Base-by-base conservation (phyloP, 2,329 filamentous ascomycete genomes). In the Zopfia rhizophila region DNA sequence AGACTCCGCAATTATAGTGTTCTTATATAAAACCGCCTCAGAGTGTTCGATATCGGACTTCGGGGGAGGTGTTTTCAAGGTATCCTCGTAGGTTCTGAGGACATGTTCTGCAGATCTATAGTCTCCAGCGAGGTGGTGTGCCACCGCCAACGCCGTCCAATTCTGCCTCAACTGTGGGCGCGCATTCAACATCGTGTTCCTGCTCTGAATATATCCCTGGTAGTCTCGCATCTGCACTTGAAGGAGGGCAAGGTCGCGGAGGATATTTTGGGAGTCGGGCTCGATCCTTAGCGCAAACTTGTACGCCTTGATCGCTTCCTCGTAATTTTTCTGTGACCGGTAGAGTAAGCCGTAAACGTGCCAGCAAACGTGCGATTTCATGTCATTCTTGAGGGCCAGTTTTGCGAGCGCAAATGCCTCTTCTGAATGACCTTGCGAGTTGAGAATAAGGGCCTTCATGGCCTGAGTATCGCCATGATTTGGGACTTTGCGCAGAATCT, bases 331-430 rank as follows among this genome's bases (percentile, higher is more conserved):
- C 68, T 89, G 88, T 36, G 90, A 88, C 38, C 93, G 87, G 76
- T 96, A 97, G 38, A 99, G 82, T 59, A 99, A 77, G 22, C 95
- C 94, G 72, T 97, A 99, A 51, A 99, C 94, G 74, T 99, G 95
- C 94, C 94, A 99, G 80, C 92, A 97, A 65, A 99, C 92, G 75
- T 97, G 93, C 65, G 92, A 97, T 78, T 95, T 97, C 92, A 99
- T 97, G 72, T 97, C 92, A 65, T 92, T 91, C 58, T 88, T 91
- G 62, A 99, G 81, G 23, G 95, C 94, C 57, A 91, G 84, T 77
- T 97, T 99, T 66, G 90, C 93, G 48, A 99, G 82, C 32, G 87
- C 84, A 71, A 99, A 99, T 0, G 95, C 95, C 76, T 99, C 94
- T 46, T 96, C 91, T 21, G 88, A 87, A 75, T 96, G 93, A 60